Conservation (phyloP, 163 green algal genomes). For the Scenedesmus sp. region DNA sequence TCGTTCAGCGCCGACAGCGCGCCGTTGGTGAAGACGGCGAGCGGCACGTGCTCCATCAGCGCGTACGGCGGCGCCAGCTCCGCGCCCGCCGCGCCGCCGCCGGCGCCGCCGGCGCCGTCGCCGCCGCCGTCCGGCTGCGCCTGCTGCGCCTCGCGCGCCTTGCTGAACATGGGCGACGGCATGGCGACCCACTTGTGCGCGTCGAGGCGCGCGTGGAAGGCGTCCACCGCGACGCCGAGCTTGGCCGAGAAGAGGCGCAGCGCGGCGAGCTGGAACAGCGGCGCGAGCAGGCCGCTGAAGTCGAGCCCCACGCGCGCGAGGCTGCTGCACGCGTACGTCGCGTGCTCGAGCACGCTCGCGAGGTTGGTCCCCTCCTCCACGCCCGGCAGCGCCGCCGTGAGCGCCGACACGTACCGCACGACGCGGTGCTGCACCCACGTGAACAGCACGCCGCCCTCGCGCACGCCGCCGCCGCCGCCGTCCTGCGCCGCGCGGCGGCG, state of each 20-base stretch:
- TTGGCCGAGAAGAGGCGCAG: slow-evolving; percentile 74
- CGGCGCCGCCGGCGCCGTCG: slow-evolving; percentile 16
- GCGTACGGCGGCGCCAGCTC: slow-evolving; percentile 70
- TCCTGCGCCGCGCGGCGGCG: no score
- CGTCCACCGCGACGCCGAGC: slow-evolving; percentile 71
- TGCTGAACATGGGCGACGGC: slow-evolving; percentile 48
- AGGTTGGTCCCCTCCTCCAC: slow-evolving; percentile 86
- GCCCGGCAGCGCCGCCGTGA: slow-evolving; percentile 69
- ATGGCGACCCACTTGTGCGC: slow-evolving; percentile 90
- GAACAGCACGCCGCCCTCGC: slow-evolving; percentile 76
- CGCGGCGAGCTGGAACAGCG: slow-evolving; percentile 82
- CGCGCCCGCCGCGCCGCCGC: background rate
- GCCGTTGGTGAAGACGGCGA: slow-evolving; percentile 94
- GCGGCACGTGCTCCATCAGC: slow-evolving; percentile 91
- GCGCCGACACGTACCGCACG: slow-evolving; percentile 68
- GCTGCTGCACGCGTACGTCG: slow-evolving; percentile 91
- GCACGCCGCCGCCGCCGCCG: slow-evolving; percentile 20
- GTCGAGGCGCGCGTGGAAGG: slow-evolving; percentile 80
- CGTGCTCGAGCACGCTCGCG: slow-evolving; percentile 91
- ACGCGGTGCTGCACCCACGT: slow-evolving; percentile 86
- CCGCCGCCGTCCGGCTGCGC: background rate
- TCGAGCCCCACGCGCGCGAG: slow-evolving; percentile 95
- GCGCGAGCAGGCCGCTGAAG: slow-evolving; percentile 86
- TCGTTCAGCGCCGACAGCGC: slow-evolving; percentile 94
- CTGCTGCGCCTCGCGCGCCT: background rate